A percentile compares a stretch with the other conserved stretches of the same genome.
phyloP scores from a whole-genome alignment of 139 green algal species.

The Pycnococcus provasolii region DNA sequence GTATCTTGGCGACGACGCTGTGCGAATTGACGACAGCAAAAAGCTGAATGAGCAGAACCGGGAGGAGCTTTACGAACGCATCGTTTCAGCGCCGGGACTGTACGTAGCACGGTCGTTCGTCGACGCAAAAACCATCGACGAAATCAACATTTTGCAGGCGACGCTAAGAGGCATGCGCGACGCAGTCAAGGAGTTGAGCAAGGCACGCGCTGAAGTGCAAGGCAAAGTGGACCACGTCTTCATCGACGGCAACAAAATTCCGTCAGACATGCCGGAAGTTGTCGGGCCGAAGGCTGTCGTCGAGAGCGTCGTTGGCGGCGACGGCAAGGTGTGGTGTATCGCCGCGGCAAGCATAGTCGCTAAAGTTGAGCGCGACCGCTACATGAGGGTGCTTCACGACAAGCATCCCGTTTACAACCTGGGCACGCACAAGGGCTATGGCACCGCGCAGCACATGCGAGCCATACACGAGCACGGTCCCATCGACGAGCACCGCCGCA shows the following conservation, averaged over 20 bases:
- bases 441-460: constrained; percentile 54
- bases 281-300: constrained; percentile 24
- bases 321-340: constrained; percentile 60
- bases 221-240: constrained; percentile 24
- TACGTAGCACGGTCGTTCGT: constrained; percentile 28
- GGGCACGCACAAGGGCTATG: constrained; percentile 52
- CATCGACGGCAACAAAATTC: constrained; percentile 36
- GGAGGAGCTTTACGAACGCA: constrained; percentile 41
- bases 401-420: constrained; percentile 50
- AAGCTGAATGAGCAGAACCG: constrained; percentile 50
- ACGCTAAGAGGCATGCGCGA: constrained; percentile 32
- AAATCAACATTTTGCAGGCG: constrained; percentile 80
- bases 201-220: constrained; percentile 6
- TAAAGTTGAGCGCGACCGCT: constrained; percentile 79
- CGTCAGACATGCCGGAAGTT: constrained; percentile 7
- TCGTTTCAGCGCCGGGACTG: too few relatives aligned
- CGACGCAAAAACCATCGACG: constrained; percentile 58
- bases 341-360: constrained; percentile 79
- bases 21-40: constrained; percentile 51
- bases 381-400: constrained; percentile 67
- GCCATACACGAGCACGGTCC: constrained; percentile 60
- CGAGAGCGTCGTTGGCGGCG: constrained; percentile 63
- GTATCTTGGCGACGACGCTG: neutral
- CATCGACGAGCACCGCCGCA: constrained; percentile 58
- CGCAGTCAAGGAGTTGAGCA: constrained; percentile 13